phyloP scores from a whole-genome alignment of 148 eudicot genomes.

The Chenopodium quinoa region DNA sequence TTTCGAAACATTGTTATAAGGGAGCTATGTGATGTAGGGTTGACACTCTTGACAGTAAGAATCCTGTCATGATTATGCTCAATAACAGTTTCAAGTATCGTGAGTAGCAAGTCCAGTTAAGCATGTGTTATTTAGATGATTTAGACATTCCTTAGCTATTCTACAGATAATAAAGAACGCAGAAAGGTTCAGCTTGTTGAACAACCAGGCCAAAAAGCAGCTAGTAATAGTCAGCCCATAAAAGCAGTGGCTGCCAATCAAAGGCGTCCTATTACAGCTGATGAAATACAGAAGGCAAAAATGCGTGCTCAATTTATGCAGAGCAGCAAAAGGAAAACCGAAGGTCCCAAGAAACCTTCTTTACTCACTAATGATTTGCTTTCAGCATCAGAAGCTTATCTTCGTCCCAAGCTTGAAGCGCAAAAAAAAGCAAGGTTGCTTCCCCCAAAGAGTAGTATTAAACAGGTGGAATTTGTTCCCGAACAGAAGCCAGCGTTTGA shows the following conservation, averaged over 20 bases:
- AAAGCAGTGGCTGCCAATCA: conserved; percentile 48
- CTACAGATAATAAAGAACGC: conserved; percentile 69
- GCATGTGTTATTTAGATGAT: conserved; percentile 3
- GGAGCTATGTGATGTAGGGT: background rate
- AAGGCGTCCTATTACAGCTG: conserved; percentile 92
- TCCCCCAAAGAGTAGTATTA: conserved; percentile 33
- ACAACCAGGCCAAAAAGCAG: conserved; percentile 78
- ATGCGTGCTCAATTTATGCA: conserved; percentile 85
- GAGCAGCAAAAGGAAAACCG: conserved; percentile 44
- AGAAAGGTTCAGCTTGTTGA: conserved; percentile 91
- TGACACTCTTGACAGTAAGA: background rate
- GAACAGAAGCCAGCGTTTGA: conserved; percentile 37
- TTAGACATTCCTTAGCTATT: conserved; percentile 50
- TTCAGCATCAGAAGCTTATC: conserved; percentile 48
- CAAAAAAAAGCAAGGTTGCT: conserved; percentile 45
- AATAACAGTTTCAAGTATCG: background rate
- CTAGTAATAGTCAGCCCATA: conserved; percentile 54
- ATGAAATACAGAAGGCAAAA: conserved; percentile 96
- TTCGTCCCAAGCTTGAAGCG: conserved; percentile 57
- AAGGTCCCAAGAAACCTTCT: conserved; percentile 42
- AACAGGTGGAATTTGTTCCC: conserved; percentile 35
- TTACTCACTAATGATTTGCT: conserved; percentile 41
- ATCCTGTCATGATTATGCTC: background rate
- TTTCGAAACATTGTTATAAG: background rate
- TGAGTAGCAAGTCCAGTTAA: background rate